Conservation (phyloP, 1,284 basidiomycete species). For the Pseudozyma sp. region DNA sequence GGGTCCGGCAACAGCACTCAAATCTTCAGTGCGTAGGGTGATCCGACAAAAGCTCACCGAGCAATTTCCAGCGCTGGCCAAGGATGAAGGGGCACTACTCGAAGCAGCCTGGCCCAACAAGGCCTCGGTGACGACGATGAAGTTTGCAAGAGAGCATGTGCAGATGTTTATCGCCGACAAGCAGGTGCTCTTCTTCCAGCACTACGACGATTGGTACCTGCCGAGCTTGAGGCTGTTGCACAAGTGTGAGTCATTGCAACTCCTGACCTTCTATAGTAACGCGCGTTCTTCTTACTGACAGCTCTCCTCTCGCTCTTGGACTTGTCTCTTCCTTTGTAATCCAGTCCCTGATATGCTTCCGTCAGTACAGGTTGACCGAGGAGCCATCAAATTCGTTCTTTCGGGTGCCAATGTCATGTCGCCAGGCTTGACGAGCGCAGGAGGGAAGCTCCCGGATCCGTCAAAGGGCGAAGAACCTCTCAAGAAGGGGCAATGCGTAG, state of each 20-base stretch:
- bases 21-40: constrained; percentile 90
- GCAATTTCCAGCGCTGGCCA: constrained; percentile 77
- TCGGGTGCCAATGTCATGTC: constrained; percentile 73
- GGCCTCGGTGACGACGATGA: constrained; percentile 88
- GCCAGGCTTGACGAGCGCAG: constrained; percentile 91
- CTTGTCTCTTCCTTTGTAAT: neutral
- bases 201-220: constrained; percentile 91
- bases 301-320: neutral
- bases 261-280: neutral
- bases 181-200: constrained; percentile 94
- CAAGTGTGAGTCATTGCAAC: constrained; percentile 72
- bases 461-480: constrained; percentile 74
- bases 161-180: constrained; percentile 89
- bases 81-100: constrained; percentile 75
- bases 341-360: constrained; percentile 78
- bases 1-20: constrained; percentile 90
- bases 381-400: constrained; percentile 96
- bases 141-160: constrained; percentile 91
- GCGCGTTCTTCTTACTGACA: neutral
- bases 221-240: constrained; percentile 90
- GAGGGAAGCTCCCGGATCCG: constrained; percentile 83
- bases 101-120: constrained; percentile 99
- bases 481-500: constrained; percentile 79
- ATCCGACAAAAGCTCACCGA: constrained; percentile 84
- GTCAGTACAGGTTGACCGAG: constrained; percentile 89